Percentiles rank a stretch among this genome's conserved stretches.
These are phyloP conservation scores for Mangifera indica DNA, from an alignment of 345 rosid species.

Conservation along the genomic window DNA sequence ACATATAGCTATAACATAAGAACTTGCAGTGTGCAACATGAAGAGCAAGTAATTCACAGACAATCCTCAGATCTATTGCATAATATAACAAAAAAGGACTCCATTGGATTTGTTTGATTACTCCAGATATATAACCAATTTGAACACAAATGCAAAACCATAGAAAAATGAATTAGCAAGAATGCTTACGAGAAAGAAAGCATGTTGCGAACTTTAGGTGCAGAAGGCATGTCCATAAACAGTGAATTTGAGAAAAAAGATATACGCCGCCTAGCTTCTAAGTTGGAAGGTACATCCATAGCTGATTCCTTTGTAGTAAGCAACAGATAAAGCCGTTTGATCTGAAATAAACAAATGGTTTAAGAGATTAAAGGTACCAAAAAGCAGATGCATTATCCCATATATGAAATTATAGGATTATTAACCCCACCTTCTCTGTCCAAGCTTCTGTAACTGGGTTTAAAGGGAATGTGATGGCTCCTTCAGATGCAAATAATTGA, in stretches of 20 bases:
- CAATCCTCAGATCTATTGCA: not conserved
- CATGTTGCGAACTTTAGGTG: conserved; percentile 99
- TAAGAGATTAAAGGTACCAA: not conserved
- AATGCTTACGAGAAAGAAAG: conserved; percentile 94
- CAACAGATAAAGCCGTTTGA: conserved; percentile 69
- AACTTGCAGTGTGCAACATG: not conserved
- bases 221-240: conserved; percentile 95
- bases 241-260: conserved; percentile 97
- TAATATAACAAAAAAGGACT: not conserved
- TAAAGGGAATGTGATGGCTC: conserved; percentile 90
- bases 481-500: conserved; percentile 84
- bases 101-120: not conserved
- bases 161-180: conserved; percentile 4
- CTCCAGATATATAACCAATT: not conserved
- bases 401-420: conserved; percentile 5
- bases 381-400: not conserved
- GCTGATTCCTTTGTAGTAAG: conserved; percentile 98
- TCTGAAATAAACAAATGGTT: conserved; percentile 37
- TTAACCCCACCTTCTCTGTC: conserved; percentile 73
- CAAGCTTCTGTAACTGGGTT: conserved; percentile 78
- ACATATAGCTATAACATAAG: not conserved
- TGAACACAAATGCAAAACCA: not conserved
- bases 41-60: not conserved
- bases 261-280: conserved; percentile 96
- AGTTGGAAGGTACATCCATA: conserved; percentile 98